Conservation (phyloP, 2,329 filamentous ascomycete species). For the Phoma herbarum region DNA sequence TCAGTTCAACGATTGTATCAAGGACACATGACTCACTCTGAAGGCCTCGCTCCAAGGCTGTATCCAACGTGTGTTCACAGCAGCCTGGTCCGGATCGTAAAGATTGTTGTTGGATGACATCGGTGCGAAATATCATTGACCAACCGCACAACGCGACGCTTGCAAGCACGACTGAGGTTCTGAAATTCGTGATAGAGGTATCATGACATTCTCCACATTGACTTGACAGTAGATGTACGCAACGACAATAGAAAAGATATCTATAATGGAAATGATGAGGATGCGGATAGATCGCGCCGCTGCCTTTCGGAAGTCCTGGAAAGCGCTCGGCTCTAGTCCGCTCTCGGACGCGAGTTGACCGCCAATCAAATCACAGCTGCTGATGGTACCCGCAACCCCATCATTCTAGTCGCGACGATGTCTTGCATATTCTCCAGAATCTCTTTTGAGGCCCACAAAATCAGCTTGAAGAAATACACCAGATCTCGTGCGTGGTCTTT, state of each 20-base stretch:
- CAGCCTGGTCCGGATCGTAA: conserved; percentile 43
- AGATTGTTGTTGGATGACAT: conserved; percentile 43
- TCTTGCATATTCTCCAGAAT: too few species aligned
- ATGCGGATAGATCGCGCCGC: background rate
- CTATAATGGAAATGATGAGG: conserved; percentile 4
- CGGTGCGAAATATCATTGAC: conserved; percentile 22
- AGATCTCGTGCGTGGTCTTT: too few species aligned
- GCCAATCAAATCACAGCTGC: too few species aligned
- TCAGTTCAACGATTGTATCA: too few species aligned
- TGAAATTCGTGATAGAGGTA: background rate
- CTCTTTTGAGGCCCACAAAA: too few species aligned
- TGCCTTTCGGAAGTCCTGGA: conserved; percentile 8
- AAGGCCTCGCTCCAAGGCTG: conserved; percentile 46
- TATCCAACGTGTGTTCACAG: conserved; percentile 37
- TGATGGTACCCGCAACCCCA: too few species aligned
- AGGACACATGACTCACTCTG: conserved; percentile 30
- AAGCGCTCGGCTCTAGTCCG: conserved; percentile 1
- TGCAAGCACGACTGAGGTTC: conserved; percentile 3
- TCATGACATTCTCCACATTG: background rate
- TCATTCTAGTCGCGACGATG: too few species aligned
- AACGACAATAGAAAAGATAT: background rate
- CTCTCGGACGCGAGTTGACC: background rate
- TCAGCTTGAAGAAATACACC: too few species aligned
- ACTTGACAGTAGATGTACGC: background rate
- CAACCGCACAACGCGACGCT: conserved; percentile 18